Base-by-base conservation (phyloP, 208 protist species). In the Wallacemonas sp. region DNA sequence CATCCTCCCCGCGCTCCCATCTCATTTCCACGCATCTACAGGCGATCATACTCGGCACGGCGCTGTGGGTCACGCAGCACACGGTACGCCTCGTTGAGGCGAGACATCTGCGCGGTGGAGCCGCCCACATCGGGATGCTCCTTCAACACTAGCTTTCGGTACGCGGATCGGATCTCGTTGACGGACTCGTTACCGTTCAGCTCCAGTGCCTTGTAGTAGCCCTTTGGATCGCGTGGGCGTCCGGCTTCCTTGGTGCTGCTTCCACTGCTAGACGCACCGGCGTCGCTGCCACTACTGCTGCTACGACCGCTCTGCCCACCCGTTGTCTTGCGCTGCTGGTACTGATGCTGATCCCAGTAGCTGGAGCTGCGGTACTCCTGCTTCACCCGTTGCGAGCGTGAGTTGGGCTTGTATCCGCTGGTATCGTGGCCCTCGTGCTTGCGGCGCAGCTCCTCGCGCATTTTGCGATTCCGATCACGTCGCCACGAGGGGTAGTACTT, bases 11-110 rank as follows among this genome's bases (percentile, higher is more conserved):
- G n/a, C n/a, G n/a, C n/a, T n/a, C n/a, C n/a, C n/a, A n/a, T n/a
- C n/a, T n/a, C n/a, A n/a, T n/a, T n/a, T n/a, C n/a, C n/a, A n/a
- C n/a, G n/a, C 6, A 23, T 55, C 23, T 54, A 65, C 36, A 61
- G 26, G 23, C 55, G 68, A 52, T 99, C 99, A 73, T 99, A 99
- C 19, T 97, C 73, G 27, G 76, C 74, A 34, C 98, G 85, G 60
- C 98, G 98, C 71, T 98, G 67, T 17, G 83, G 68, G 55, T 99
- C 97, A n/a, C 81, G 88, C 24, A 99, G 83, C 3, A 99, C 94
- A 39, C 99, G 97, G 74, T 99, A 99, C 11, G 98, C 98, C 60
- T 93, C 85, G 58, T 95, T 94, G 44, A 92, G 43, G 55, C 87
- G 84, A 4, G 66, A 52, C 85, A 96, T 95, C 24, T 64, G 68